Evolutionary conservation across 768 basidiomycete species (phyloP).

Genomic region (Termitomyces sp.): DNA sequence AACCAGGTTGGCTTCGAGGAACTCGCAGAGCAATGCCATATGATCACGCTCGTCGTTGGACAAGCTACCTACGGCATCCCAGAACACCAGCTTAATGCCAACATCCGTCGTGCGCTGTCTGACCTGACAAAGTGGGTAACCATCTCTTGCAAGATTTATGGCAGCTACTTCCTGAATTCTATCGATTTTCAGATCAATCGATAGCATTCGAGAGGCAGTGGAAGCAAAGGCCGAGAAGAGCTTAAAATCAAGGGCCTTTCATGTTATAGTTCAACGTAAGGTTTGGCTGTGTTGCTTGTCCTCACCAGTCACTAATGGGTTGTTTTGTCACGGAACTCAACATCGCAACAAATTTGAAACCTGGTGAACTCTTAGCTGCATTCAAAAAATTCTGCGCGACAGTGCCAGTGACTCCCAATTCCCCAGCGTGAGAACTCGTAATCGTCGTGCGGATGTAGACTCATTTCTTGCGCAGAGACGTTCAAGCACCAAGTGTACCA

Average conservation of each 20-base stretch:
- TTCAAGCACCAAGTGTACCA: too few relatives aligned
- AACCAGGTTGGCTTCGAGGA: too few relatives aligned
- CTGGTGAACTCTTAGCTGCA: too few relatives aligned
- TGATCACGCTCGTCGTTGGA: not conserved
- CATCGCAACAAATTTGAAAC: conserved; percentile 10
- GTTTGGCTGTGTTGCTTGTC: too few relatives aligned
- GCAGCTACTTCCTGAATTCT: not conserved
- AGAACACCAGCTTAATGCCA: not conserved
- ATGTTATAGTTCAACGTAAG: not conserved
- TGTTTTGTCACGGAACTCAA: conserved; percentile 11
- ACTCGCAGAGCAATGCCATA: too few relatives aligned
- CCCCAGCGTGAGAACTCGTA: too few relatives aligned
- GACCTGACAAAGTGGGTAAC: too few relatives aligned
- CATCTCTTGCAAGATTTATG: too few relatives aligned
- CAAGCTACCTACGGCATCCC: not conserved
- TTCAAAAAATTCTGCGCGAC: too few relatives aligned
- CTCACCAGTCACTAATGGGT: not conserved
- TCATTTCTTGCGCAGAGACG: too few relatives aligned
- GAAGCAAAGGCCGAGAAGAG: conserved; percentile 1
- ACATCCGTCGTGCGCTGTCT: not conserved
- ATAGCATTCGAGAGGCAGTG: conserved; percentile 2
- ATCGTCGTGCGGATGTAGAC: too few relatives aligned
- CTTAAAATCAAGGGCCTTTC: conserved; percentile 5
- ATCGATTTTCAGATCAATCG: not conserved
- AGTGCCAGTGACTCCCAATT: too few relatives aligned